phyloP scores from a whole-genome alignment of 805 yeast species.

The Schwanniomyces pseudopolymorphus region DNA sequence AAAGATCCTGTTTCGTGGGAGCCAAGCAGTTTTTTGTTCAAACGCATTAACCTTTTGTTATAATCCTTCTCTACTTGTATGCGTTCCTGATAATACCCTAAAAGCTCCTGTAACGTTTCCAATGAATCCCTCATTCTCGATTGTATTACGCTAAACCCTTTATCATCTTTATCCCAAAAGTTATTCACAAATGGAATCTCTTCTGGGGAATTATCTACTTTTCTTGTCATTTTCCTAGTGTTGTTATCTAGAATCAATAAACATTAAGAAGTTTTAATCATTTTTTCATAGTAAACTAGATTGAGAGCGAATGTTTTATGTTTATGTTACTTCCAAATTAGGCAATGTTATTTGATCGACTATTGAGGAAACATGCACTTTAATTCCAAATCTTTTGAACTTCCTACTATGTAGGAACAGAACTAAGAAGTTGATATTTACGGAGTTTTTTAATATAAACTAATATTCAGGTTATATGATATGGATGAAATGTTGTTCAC shows the following conservation, averaged over 20 bases:
- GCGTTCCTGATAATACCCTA: conserved; percentile 39
- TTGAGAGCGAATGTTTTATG: conserved; percentile 1
- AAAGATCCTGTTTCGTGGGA: conserved; percentile 59
- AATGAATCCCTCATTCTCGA: conserved; percentile 59
- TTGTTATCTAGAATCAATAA: neutral
- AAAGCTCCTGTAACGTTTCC: conserved; percentile 46
- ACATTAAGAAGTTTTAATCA: neutral
- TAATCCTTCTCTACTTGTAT: conserved; percentile 73
- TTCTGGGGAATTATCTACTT: conserved; percentile 4
- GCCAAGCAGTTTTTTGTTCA: conserved; percentile 54
- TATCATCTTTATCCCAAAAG: conserved; percentile 62
- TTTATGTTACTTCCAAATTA: conserved; percentile 13
- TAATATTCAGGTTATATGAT: too few species aligned
- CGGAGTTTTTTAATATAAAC: too few species aligned
- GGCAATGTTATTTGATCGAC: conserved; percentile 5
- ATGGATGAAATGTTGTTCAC: too few species aligned
- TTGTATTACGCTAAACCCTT: conserved; percentile 56
- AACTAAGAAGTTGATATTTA: too few species aligned
- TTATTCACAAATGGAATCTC: conserved; percentile 39
- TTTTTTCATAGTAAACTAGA: neutral
- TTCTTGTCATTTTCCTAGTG: conserved; percentile 4
- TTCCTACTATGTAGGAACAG: neutral
- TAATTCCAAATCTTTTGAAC: neutral
- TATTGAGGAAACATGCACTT: neutral
- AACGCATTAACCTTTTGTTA: conserved; percentile 49